Base-by-base conservation (phyloP, 495 filamentous ascomycete genomes). In the Immersiella caudata region DNA sequence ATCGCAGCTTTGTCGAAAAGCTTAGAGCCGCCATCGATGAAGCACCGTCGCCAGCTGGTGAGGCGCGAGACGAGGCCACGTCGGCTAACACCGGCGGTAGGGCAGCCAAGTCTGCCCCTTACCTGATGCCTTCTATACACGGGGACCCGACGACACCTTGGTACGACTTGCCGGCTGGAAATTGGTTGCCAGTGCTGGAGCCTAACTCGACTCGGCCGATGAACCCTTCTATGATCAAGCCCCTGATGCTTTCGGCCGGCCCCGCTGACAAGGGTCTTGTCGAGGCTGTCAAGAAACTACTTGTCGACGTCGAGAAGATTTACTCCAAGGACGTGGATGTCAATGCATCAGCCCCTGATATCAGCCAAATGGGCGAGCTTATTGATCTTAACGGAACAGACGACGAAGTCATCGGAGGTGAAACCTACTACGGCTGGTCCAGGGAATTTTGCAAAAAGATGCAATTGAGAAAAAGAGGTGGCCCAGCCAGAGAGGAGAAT, bases 351-450 rank as follows among this genome's bases (percentile, higher is more conserved):
- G 51, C 70, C 1, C 74, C 75, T 27, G 90, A 94, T 61, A 81
- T 93, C 21, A 89, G 93, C 71, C 86, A 89, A 65, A 81, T 96
- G 27, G 93, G 93, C 20, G 90, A 94, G 74, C 75, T 80, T 8
- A 78, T 93, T 11, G 73, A 88, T 12, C 75, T 83, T 1, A 87
- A 91, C 64, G 84, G 86, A 66, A 81, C 84, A 11, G 86, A 83
- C 1, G 88, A 87, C 0, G 87, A 91, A 14, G 76, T 88, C 21
- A 69, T 82, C 12, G 79, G 79, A 20, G 87, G 88, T 8, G 88
- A 94, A 35, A 88, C 87, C 8, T 96, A 96, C 72, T 95, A 95
- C 73, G 93, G 92, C 46, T 97, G 93, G 93, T 93, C 90, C 16
- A 86, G 84, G 54, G 77, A 80, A 8, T 97, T 96, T 69, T 96